Evolutionary conservation across 345 rosid genomes (phyloP).

Genomic region (Ceriops decandra): DNA sequence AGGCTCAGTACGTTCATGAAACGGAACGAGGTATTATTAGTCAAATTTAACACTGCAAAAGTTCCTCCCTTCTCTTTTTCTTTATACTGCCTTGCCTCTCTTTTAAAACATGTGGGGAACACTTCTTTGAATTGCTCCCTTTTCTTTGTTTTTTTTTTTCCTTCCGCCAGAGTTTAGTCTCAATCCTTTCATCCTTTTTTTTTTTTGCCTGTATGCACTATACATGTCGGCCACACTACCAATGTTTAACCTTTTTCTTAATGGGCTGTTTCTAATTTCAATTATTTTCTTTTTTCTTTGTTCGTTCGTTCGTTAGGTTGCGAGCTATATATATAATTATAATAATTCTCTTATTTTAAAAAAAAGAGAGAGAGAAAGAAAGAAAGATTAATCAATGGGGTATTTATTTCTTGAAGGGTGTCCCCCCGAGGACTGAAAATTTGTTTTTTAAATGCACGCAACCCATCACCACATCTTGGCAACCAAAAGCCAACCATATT

Average conservation of each 20-base stretch:
- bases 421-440: too few species aligned
- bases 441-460: too few species aligned
- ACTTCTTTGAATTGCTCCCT: neutral
- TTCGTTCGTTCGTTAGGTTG: too few species aligned
- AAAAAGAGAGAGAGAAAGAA: too few species aligned
- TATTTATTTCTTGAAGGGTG: too few species aligned
- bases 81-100: neutral
- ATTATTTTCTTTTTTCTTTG: neutral
- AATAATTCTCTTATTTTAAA: too few species aligned
- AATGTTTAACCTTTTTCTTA: neutral
- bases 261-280: conserved; percentile 12
- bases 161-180: conserved; percentile 19
- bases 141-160: neutral
- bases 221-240: conserved; percentile 36
- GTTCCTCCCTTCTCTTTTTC: conserved; percentile 22
- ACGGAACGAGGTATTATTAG: conserved; percentile 10
- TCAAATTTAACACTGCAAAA: conserved; percentile 30
- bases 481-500: neutral
- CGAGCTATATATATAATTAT: too few species aligned
- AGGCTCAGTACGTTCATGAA: conserved; percentile 23
- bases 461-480: conserved; percentile 3
- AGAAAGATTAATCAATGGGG: too few species aligned
- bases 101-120: conserved; percentile 22
- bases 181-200: conserved; percentile 31
- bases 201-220: conserved; percentile 21